phyloP scores from a whole-genome alignment of 441 rosid species.

The Melastoma candidum region DNA sequence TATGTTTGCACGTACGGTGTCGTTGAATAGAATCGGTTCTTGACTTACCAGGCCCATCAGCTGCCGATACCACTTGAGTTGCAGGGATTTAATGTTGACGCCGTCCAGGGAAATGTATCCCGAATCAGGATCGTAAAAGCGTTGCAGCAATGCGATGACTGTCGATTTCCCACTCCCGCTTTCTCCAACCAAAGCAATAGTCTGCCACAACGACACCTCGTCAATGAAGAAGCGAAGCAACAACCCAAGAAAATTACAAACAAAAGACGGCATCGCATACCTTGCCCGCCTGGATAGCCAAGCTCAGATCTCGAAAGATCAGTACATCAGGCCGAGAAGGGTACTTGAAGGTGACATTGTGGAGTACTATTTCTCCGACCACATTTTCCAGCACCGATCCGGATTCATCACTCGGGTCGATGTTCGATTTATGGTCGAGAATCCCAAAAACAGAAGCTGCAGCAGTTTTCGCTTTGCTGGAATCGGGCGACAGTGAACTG shows the following conservation, averaged over 20 bases:
- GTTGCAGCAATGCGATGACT: constrained; percentile 9
- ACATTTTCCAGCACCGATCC: too few relatives aligned
- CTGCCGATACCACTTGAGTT: constrained; percentile 12
- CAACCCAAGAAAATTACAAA: too few relatives aligned
- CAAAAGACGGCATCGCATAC: too few relatives aligned
- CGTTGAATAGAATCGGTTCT: constrained; percentile 11
- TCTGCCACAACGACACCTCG: background rate
- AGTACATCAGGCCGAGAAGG: too few relatives aligned
- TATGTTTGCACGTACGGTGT: constrained; percentile 4
- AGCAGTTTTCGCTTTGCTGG: too few relatives aligned
- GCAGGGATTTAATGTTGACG: constrained; percentile 5
- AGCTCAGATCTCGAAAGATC: too few relatives aligned
- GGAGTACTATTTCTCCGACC: background rate
- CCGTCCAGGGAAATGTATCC: constrained; percentile 12
- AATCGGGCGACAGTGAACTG: too few relatives aligned
- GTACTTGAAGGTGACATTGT: too few relatives aligned
- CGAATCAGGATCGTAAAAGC: constrained; percentile 11
- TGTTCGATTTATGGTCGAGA: too few relatives aligned
- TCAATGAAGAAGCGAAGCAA: background rate
- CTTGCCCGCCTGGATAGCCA: too few relatives aligned
- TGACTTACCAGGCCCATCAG: constrained; percentile 10
- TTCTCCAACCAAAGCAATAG: constrained; percentile 15
- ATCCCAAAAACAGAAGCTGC: too few relatives aligned
- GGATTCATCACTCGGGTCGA: too few relatives aligned
- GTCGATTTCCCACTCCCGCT: constrained; percentile 20